Evolutionary conservation across 495 filamentous ascomycete species (phyloP).

Genomic region (Aspergillus wentii): DNA sequence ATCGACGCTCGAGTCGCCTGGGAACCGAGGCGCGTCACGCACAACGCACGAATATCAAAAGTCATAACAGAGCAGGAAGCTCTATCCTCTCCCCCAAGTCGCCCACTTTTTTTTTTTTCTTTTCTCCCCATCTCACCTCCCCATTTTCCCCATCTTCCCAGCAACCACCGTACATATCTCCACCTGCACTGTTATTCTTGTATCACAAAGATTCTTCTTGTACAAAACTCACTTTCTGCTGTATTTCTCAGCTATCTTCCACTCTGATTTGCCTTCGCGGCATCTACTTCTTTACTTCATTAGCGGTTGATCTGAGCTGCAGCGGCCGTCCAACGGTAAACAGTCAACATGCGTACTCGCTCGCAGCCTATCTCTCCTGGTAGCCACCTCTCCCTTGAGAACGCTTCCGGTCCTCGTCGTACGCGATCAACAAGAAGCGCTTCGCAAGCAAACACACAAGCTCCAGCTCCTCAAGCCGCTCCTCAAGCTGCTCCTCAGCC

Average conservation of each 20-base stretch:
- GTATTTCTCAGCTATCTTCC: too few relatives aligned
- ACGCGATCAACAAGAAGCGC: conserved; percentile 12
- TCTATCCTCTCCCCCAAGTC: neutral
- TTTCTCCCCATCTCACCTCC: neutral
- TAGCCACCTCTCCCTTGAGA: conserved; percentile 17
- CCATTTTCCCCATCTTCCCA: conserved; percentile 1
- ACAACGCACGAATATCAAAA: conserved; percentile 1
- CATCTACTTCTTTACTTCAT: too few relatives aligned
- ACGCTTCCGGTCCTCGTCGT: conserved; percentile 8
- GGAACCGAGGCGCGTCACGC: conserved; percentile 5
- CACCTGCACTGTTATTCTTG: too few relatives aligned
- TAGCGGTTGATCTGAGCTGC: too few relatives aligned
- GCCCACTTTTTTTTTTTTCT: conserved; percentile 2
- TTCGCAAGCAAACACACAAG: conserved; percentile 6
- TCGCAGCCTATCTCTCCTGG: conserved; percentile 21
- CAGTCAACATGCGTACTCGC: conserved; percentile 20
- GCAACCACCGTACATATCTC: too few relatives aligned
- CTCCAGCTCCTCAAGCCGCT: conserved; percentile 1
- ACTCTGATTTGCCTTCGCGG: too few relatives aligned
- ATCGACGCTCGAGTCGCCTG: neutral
- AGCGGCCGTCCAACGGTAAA: conserved; percentile 1
- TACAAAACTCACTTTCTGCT: too few relatives aligned
- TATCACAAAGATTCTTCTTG: too few relatives aligned
- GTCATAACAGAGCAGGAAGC: too few relatives aligned
- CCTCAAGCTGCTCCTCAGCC: conserved; percentile 1